Conservation (phyloP, 768 basidiomycete species). For the Melanogaster broomeanus region DNA sequence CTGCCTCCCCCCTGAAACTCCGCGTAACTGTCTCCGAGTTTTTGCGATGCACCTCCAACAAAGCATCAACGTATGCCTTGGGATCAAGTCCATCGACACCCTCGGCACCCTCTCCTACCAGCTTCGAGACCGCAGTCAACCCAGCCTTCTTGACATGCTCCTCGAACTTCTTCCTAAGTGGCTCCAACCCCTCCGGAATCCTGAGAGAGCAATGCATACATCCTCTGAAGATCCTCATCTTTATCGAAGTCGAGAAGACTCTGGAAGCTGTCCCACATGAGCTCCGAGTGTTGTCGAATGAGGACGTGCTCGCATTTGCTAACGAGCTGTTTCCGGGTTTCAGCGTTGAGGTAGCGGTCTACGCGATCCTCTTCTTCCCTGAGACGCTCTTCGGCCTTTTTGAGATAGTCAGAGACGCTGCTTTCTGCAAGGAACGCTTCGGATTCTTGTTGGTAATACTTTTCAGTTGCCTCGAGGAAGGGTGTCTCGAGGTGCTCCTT, state of each 20-base stretch:
- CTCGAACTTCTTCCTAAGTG: slow-evolving; percentile 89
- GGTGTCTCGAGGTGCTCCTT: slow-evolving; percentile 86
- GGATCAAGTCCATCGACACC: slow-evolving; percentile 74
- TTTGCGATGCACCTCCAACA: slow-evolving; percentile 90
- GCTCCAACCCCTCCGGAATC: slow-evolving; percentile 88
- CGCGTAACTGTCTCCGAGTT: slow-evolving; percentile 85
- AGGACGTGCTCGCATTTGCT: slow-evolving; percentile 89
- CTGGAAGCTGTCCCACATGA: slow-evolving; percentile 95
- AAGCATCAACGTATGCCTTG: slow-evolving; percentile 90
- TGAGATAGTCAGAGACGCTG: slow-evolving; percentile 91
- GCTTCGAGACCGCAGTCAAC: slow-evolving; percentile 74
- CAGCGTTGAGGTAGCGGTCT: slow-evolving; percentile 88
- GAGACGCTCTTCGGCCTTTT: slow-evolving; percentile 90
- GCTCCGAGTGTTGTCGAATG: slow-evolving; percentile 79
- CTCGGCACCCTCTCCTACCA: slow-evolving; percentile 54
- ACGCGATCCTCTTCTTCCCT: slow-evolving; percentile 95
- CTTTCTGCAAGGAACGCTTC: slow-evolving; percentile 87
- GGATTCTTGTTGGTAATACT: slow-evolving; percentile 91
- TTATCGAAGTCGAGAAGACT: slow-evolving; percentile 88
- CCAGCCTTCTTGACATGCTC: slow-evolving; percentile 94
- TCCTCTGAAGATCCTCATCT: slow-evolving; percentile 91
- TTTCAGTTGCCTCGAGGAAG: slow-evolving; percentile 86
- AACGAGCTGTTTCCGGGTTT: slow-evolving; percentile 80
- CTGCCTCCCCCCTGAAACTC: slow-evolving; percentile 90
- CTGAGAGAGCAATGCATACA: slow-evolving; percentile 93